A percentile compares a stretch with the other conserved stretches of the same genome.
Conservation (phyloP, 2,329 filamentous ascomycete genomes). For the Neoarthrinium moseri region DNA sequence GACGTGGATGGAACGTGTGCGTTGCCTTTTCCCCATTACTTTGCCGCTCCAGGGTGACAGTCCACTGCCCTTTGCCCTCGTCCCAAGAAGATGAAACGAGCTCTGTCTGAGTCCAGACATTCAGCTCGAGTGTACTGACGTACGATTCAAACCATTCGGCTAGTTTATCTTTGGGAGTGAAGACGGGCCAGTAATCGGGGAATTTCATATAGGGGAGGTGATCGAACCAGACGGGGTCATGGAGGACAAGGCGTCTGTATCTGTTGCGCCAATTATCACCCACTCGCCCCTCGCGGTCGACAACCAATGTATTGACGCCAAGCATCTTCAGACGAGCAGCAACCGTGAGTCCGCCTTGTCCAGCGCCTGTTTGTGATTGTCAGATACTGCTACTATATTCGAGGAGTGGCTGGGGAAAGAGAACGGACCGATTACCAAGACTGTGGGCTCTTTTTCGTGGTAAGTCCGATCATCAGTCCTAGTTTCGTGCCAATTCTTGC, state of each 20-base stretch:
- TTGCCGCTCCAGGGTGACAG: conserved; percentile 34
- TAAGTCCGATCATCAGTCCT: conserved; percentile 48
- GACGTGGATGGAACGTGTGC: conserved; percentile 57
- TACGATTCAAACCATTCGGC: conserved; percentile 69
- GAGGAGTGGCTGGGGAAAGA: neutral
- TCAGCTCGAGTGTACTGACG: conserved; percentile 63
- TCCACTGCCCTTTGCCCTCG: conserved; percentile 51
- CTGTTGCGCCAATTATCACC: conserved; percentile 65
- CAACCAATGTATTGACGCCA: conserved; percentile 52
- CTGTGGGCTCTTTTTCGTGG: conserved; percentile 49
- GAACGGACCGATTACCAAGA: conserved; percentile 59
- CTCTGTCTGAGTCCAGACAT: conserved; percentile 60
- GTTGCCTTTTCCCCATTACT: conserved; percentile 34
- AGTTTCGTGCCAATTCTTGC: conserved; percentile 61
- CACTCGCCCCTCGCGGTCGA: conserved; percentile 56
- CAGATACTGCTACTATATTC: neutral
- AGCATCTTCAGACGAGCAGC: conserved; percentile 61
- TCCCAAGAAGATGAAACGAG: conserved; percentile 48
- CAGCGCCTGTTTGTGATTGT: conserved; percentile 22
- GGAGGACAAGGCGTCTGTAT: conserved; percentile 65
- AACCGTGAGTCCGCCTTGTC: conserved; percentile 57
- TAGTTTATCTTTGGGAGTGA: conserved; percentile 71
- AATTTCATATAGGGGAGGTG: conserved; percentile 65
- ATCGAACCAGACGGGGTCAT: conserved; percentile 64
- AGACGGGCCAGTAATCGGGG: conserved; percentile 65